A percentile compares a stretch with the other conserved stretches of the same genome.
Conservation (phyloP, 257 asterid genomes). For the Solanum piurae region DNA sequence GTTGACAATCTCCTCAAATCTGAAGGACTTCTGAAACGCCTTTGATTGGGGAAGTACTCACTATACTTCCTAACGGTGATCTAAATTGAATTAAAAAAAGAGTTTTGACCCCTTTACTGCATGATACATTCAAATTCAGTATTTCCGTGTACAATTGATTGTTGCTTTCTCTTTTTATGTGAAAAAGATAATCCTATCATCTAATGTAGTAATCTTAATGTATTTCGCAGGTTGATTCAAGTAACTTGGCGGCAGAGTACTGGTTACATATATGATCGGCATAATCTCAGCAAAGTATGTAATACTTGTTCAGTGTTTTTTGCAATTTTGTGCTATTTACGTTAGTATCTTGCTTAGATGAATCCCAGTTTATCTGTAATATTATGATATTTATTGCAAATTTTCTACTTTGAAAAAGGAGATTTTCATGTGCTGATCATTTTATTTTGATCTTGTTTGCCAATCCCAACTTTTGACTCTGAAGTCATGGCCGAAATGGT, state of each 20-base stretch:
- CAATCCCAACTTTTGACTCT: neutral
- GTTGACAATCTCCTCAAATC: neutral
- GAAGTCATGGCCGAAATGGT: neutral
- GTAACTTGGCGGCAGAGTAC: slow-evolving; percentile 70
- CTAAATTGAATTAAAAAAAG: neutral
- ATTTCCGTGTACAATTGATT: neutral
- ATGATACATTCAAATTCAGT: neutral
- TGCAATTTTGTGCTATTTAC: neutral
- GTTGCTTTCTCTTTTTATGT: neutral
- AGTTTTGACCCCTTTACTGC: neutral
- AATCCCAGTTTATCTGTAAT: neutral
- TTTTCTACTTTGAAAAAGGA: neutral
- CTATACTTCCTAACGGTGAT: neutral
- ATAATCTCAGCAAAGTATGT: slow-evolving; percentile 70
- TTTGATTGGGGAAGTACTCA: neutral
- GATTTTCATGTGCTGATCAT: neutral
- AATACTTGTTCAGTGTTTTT: neutral
- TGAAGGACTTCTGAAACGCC: neutral
- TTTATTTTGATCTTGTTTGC: neutral
- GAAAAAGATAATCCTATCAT: neutral
- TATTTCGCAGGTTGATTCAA: slow-evolving; percentile 86
- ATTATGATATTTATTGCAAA: neutral
- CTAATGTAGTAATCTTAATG: neutral
- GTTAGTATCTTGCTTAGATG: neutral
- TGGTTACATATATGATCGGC: slow-evolving; percentile 80